Evolutionary conservation across 495 filamentous ascomycete species (phyloP).

Genomic region (Daldinia childiae): DNA sequence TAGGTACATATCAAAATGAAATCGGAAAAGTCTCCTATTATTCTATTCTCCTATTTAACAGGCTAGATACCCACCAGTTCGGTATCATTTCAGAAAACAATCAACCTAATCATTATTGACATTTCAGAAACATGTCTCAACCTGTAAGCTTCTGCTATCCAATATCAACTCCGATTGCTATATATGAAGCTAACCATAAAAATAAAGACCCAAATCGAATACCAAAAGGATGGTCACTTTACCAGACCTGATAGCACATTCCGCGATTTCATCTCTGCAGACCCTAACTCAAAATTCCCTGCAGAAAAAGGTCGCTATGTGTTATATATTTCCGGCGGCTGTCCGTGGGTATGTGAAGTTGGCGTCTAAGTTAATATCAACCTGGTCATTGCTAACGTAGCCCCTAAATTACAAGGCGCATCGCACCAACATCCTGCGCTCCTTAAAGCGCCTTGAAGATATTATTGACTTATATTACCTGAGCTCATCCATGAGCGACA

Average conservation of each 20-base stretch:
- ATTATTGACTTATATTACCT: constrained; percentile 68
- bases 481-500: constrained; percentile 59
- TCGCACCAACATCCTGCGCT: constrained; percentile 69
- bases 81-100: background rate
- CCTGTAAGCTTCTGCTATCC: constrained; percentile 11
- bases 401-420: constrained; percentile 58
- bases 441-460: constrained; percentile 71
- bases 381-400: constrained; percentile 7
- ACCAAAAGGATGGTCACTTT: constrained; percentile 62
- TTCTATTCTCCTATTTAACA: background rate
- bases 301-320: constrained; percentile 74
- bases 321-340: constrained; percentile 71
- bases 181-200: constrained; percentile 20
- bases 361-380: background rate
- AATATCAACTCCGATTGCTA: background rate
- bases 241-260: constrained; percentile 59
- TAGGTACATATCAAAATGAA: background rate
- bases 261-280: constrained; percentile 59
- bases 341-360: constrained; percentile 65
- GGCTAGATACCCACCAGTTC: background rate
- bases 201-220: constrained; percentile 27
- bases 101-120: background rate
- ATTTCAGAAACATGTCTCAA: constrained; percentile 31
- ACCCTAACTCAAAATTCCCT: constrained; percentile 64
- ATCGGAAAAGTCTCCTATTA: background rate